Percentiles rank a stretch among this genome's conserved stretches.
phyloP scores from a whole-genome alignment of 306 rosid genomes.

The Dalbergia cochinchinensis region DNA sequence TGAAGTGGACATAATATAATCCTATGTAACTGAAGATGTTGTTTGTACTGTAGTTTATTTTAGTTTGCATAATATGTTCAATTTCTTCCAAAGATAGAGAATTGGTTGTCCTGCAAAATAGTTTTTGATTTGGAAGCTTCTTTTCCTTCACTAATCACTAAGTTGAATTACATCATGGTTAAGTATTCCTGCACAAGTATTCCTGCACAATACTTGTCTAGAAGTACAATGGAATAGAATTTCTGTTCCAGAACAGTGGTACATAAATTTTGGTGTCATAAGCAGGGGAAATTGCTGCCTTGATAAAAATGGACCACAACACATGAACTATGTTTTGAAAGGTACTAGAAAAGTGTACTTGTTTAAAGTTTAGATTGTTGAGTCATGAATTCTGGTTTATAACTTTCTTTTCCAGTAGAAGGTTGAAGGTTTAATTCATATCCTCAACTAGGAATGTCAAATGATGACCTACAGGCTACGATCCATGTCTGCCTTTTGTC shows the following conservation, averaged over 20 bases:
- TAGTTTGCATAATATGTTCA: background rate
- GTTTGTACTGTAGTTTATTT: background rate
- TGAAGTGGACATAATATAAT: background rate
- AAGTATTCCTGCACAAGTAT: background rate
- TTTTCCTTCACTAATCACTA: background rate
- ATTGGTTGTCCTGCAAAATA: constrained; percentile 9
- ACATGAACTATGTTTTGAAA: background rate
- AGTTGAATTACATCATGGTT: background rate
- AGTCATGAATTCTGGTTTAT: background rate
- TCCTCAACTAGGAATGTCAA: constrained; percentile 5
- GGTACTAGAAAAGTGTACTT: background rate
- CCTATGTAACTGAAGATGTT: background rate
- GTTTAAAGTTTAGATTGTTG: background rate
- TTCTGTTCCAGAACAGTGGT: background rate
- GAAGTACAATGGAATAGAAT: background rate
- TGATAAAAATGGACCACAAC: background rate
- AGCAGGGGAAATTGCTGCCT: constrained; percentile 24
- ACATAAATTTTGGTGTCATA: constrained; percentile 33
- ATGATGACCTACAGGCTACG: background rate
- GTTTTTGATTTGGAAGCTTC: background rate
- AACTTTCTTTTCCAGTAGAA: constrained; percentile 2
- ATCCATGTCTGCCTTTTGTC: constrained; percentile 17
- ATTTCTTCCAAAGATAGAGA: constrained; percentile 8
- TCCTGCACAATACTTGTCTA: background rate
- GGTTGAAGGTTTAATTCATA: background rate